Evolutionary conservation across 352 stramenopile species (phyloP), one percentile per base, ranked within the genome.

Genomic region (Phytopythium delawarense): DNA sequence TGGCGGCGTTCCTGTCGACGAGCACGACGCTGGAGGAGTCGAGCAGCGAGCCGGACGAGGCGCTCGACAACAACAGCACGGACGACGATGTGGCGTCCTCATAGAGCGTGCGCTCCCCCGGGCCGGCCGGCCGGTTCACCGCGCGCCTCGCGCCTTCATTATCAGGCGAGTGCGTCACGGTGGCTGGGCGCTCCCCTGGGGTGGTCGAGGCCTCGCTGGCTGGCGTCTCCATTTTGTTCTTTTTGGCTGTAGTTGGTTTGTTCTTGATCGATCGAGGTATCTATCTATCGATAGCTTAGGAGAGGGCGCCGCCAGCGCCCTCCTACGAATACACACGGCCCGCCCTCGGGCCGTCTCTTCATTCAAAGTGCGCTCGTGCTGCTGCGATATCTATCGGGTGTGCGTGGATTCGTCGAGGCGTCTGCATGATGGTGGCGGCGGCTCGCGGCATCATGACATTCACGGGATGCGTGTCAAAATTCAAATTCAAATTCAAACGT

Each of bases 61-160:
- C 21, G 46, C 12, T 30, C 46, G 46, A 52, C 21, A 34, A 52
- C 21, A 51, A 54, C 6, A 62, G 60, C 28, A 25, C 39, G 15
- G 60, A 65, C 21, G 61, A 71, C 28, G 42, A 67, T 21, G 57
- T 59, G 51, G 28, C 20, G 21, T 57, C 20, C 5, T 51, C 46
- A 21, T 64, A 55, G 59, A 68, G 57, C 57, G 44, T 30, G 55
- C 34, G 65, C 62, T 15, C 2, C 42, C 20, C 5, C 20, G 42
- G 12, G 35, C 35, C 1, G 28, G 28, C 28, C 28, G 40, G 16
- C 16, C 40, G 40, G 42, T 18, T 7, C 42, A 49, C 65, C 62
- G 30, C 57, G 40, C 25, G 23, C 45, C 45, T 44, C 42, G 45
- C 51, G 51, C 62, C 61, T 52, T 40, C 68, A 49, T 45, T 35